These are phyloP conservation scores for Trichosporon sp. DNA, from an alignment of 1,284 basidiomycete species.

Conservation along the genomic window DNA sequence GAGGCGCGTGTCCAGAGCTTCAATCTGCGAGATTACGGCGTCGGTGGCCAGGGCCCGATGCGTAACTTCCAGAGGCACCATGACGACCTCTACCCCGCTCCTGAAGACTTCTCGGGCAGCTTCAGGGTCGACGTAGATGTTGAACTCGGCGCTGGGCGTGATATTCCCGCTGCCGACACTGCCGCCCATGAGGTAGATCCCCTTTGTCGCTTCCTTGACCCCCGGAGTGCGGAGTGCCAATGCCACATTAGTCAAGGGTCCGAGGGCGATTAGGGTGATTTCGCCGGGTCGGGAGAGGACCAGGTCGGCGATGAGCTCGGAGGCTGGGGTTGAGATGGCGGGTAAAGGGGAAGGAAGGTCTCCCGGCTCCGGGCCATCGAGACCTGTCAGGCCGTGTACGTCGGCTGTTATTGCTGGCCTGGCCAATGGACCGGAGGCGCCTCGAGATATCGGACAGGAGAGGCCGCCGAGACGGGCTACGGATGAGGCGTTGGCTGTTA, in stretches of 20 bases:
- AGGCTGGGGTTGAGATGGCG: conserved; percentile 11
- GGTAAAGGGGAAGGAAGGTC: conserved; percentile 4
- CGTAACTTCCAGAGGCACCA: conserved; percentile 24
- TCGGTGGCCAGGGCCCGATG: conserved; percentile 15
- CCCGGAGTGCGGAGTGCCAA: conserved; percentile 13
- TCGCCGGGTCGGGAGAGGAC: conserved; percentile 11
- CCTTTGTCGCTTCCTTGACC: conserved; percentile 6
- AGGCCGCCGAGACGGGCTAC: conserved; percentile 18
- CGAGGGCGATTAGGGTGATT: conserved; percentile 19
- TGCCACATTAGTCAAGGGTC: conserved; percentile 23
- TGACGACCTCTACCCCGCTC: conserved; percentile 9
- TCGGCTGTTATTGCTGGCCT: conserved; percentile 5
- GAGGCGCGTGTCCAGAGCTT: conserved; percentile 8
- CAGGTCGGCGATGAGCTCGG: conserved; percentile 15
- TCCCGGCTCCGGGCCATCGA: conserved; percentile 11
- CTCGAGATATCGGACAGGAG: conserved; percentile 10
- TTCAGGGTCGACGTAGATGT: conserved; percentile 23
- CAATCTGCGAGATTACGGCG: conserved; percentile 6
- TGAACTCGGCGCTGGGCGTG: conserved; percentile 19
- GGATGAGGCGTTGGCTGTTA: conserved; percentile 16
- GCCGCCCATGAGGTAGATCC: conserved; percentile 23
- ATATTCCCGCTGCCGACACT: conserved; percentile 15
- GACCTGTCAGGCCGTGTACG: conserved; percentile 14
- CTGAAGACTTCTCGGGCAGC: conserved; percentile 17
- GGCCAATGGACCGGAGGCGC: background rate